Base-by-base conservation (phyloP, 768 basidiomycete genomes). In the Rhodocollybia butyracea region DNA sequence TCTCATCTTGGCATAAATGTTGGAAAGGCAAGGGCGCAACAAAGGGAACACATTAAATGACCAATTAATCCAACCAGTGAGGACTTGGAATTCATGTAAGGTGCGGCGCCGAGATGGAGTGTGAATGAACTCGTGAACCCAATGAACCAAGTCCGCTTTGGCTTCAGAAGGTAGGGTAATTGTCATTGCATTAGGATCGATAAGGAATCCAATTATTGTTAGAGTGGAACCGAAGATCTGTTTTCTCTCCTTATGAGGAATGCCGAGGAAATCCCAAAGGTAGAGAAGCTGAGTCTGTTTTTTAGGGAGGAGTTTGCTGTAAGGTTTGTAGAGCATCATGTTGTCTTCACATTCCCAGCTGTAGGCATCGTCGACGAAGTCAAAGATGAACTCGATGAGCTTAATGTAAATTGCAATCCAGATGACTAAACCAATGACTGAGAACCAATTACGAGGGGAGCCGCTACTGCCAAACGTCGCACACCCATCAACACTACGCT, bases 301-400 rank as follows among this genome's bases (percentile, higher is more conserved):
- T n/a, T n/a, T n/a, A n/a, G n/a, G n/a, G n/a, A n/a, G 57, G 21
- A n/a, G 31, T 19, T 40, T 46, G 11, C 56, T 22, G 48, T 69
- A 68, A 0, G 60, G 63, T 30, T 31, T 17, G 51, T 69, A 69
- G 10, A 34, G 60, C 17, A 31, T 26, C 1, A 66, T 36, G 7
- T 59, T 55, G 6, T 50, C 42, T 22, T 50, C 45, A 17, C 38
- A 22, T 21, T 58, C 62, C 39, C 50, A 52, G 5, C 55, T 31
- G 31, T 62, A 71, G 2, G 51, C 54, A 47, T 73, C 67, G 32
- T 73, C 64, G 0, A 73, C 61, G 45, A 71, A 73, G 11, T 62
- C 45, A 3, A 59, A 63, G 0, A 64, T n/a, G 26, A 59, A 59
- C 0, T 40, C 10, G 4, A 70, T 56, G 2, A 59, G 26, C 4